These are phyloP conservation scores for Arctium lappa DNA, from an alignment of 129 eudicot genomes.

Conservation along the genomic window DNA sequence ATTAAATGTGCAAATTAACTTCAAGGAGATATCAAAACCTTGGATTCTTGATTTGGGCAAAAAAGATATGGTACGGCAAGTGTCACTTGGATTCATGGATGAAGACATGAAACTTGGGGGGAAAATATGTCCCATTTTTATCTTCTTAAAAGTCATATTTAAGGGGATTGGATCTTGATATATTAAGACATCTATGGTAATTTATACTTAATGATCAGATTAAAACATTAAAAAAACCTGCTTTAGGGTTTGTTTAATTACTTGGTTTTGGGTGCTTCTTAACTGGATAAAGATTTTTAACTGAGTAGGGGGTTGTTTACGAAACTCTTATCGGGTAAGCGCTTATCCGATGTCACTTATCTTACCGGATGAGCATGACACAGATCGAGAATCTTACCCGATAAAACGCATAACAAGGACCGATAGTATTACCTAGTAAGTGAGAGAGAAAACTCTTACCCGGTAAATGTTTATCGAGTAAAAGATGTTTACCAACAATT, in stretches of 20 bases:
- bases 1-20: neutral
- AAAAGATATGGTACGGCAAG: constrained; percentile 28
- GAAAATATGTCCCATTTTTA: neutral
- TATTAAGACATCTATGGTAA: neutral
- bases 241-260: neutral
- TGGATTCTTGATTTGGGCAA: constrained; percentile 10
- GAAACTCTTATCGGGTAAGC: too few relatives aligned
- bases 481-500: too few relatives aligned
- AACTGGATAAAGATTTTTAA: too few relatives aligned
- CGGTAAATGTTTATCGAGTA: too few relatives aligned
- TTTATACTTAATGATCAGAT: neutral
- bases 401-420: too few relatives aligned
- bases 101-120: neutral
- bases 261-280: neutral
- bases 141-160: neutral
- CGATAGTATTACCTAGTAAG: too few relatives aligned
- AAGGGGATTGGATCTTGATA: neutral
- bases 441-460: too few relatives aligned
- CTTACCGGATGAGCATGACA: too few relatives aligned
- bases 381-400: too few relatives aligned
- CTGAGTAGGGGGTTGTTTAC: neutral
- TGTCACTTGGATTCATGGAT: constrained; percentile 21
- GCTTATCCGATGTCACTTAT: too few relatives aligned
- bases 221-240: neutral
- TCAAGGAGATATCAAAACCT: constrained; percentile 1